Evolutionary conservation across 2,329 filamentous ascomycete species (phyloP).

Genomic region (Pseudogymnoascus sp.): DNA sequence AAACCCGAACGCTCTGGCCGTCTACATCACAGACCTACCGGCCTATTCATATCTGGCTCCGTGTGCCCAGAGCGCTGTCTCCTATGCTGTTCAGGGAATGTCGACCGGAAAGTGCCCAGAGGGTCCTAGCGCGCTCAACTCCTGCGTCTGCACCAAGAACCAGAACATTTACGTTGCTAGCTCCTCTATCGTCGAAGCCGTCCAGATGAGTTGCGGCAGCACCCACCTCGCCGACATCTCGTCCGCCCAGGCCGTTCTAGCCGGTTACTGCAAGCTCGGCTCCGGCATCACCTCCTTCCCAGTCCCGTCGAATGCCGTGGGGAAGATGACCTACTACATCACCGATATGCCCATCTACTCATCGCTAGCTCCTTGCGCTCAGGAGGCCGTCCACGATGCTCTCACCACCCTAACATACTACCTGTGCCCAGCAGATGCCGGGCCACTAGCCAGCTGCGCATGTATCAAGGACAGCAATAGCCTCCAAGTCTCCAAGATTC

Average conservation of each 20-base stretch:
- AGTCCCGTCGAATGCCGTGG: slow-evolving; percentile 37
- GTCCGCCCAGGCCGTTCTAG: slow-evolving; percentile 41
- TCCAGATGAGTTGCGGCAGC: slow-evolving; percentile 35
- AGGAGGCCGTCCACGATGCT: slow-evolving; percentile 35
- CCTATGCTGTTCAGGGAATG: slow-evolving; percentile 28
- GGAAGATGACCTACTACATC: slow-evolving; percentile 48
- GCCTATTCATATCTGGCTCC: slow-evolving; percentile 35
- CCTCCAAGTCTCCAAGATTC: slow-evolving; percentile 32
- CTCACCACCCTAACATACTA: slow-evolving; percentile 31
- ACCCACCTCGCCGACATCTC: slow-evolving; percentile 39
- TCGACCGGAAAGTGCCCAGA: slow-evolving; percentile 31
- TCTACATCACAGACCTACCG: slow-evolving; percentile 43
- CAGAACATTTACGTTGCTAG: slow-evolving; percentile 38
- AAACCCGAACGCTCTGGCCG: slow-evolving; percentile 32
- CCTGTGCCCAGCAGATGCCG: slow-evolving; percentile 38
- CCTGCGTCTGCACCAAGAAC: slow-evolving; percentile 44
- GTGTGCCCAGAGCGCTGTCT: slow-evolving; percentile 34
- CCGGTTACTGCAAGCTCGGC: slow-evolving; percentile 43
- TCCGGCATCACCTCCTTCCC: slow-evolving; percentile 42
- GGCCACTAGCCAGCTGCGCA: slow-evolving; percentile 43
- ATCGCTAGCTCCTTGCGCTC: slow-evolving; percentile 37
- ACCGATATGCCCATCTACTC: slow-evolving; percentile 41
- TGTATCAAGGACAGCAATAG: slow-evolving; percentile 43
- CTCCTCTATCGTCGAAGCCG: slow-evolving; percentile 34
- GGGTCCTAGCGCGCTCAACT: slow-evolving; percentile 35